Evolutionary conservation across 495 filamentous ascomycete species (phyloP), one percentile per base, ranked within the genome.

Genomic region (Penicillium lividum): DNA sequence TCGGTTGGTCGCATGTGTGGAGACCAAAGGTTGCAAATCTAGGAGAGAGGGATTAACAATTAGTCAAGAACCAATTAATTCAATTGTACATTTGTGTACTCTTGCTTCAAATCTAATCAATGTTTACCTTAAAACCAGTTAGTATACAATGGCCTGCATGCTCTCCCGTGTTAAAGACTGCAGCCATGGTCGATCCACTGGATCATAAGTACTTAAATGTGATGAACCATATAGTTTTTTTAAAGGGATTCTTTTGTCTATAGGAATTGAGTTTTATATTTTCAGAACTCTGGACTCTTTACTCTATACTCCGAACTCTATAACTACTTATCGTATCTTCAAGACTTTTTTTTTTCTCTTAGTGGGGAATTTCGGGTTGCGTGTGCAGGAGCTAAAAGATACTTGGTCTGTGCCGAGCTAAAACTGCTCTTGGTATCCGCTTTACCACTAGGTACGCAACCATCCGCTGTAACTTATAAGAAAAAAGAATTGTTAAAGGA

Each of bases 371-470:
- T 30, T 11, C 33, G 31, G 49, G 50, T 9, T 36, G 50, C 50
- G 34, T 38, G 31, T 52, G 50, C 31, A 36, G 34, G 50, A 52
- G 50, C 31, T 40, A 36, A 30, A 30, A 44, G 44, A 25, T 42
- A 53, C 51, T 22, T 33, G 31, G 33, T 52, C 30, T 34, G 34
- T 36, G 31, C 49, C 30, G 40, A 43, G 15, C 29, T 43, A 53
- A 38, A 2, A 25, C 11, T 31, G 42, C 22, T 38, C 29, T 28
- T 58, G 55, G 53, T 66, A 63, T 54, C 38, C 47, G 58, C 57
- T 52, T 66, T 60, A 67, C 53, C 38, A 67, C 51, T 8, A 3
- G 16, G 64, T 64, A 71, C 66, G 70, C 70, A 73, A 69, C 54
- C 66, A 68, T 64, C 68, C 68, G 66, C 33, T 54, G 15, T 30